Evolutionary conservation across 2,329 filamentous ascomycete genomes (phyloP), one percentile per base, ranked within the genome.

Genomic region (Emergomyces orientalis): DNA sequence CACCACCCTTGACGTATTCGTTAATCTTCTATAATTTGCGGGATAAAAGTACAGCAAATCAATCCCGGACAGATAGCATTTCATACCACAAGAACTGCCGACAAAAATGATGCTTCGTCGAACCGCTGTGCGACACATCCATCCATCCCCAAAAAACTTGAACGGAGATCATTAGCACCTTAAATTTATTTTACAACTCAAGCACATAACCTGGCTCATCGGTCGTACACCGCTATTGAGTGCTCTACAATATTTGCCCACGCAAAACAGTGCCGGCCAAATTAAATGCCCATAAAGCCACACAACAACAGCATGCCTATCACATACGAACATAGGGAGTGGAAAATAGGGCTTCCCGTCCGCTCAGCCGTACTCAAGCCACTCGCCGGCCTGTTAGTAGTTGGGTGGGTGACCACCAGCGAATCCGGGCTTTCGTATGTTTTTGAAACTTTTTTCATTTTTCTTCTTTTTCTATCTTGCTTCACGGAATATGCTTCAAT

Each of bases 351-450:
- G 74, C 73, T 76, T 76, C 73, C 73, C 73, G 73, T 75, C 73
- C 74, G 74, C 73, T 76, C 74, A 75, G 74, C 74, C 74, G 71
- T 76, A 75, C 74, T 75, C 73, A 76, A 76, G 73, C 73, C 73
- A 74, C 73, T 74, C 71, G 74, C 73, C 74, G 73, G 73, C 69
- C 67, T 71, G 73, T 74, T 76, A 76, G 74, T n/a, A n/a, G n/a
- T n/a, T n/a, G n/a, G n/a, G n/a, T n/a, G n/a, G n/a, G n/a, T n/a
- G n/a, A n/a, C n/a, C n/a, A n/a, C n/a, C n/a, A n/a, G n/a, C n/a
- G n/a, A n/a, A n/a, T n/a, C n/a, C n/a, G n/a, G n/a, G n/a, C 73
- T 75, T 72, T 74, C 74, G 73, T 73, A 74, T 75, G 73, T 76
- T 71, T 73, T 72, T 68, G 8, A 14, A 39, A 6, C 6, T 37